Percentiles rank a stretch among this genome's conserved stretches.
These are phyloP conservation scores for Stereocaulon alpinum DNA, from an alignment of 495 filamentous ascomycete genomes.

Conservation along the genomic window DNA sequence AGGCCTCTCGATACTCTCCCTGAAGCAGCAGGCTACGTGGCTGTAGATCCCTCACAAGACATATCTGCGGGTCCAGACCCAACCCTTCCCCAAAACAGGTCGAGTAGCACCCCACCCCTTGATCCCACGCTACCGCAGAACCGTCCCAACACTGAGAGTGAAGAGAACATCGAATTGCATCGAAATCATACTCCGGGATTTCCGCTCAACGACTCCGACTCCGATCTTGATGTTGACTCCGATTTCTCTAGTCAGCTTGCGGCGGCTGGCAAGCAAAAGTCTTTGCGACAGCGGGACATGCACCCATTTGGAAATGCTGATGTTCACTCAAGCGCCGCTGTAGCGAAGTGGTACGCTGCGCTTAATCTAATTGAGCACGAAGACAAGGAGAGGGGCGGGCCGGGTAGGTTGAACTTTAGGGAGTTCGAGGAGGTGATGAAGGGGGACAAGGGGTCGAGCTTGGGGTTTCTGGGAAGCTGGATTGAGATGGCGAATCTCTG, in stretches of 20 bases:
- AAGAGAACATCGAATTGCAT: neutral
- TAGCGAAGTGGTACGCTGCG: conserved; percentile 36
- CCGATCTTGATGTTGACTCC: neutral
- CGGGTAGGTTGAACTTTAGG: conserved; percentile 56
- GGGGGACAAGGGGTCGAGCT: conserved; percentile 45
- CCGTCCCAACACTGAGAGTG: conserved; percentile 7
- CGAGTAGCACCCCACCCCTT: conserved; percentile 11
- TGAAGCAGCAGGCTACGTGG: neutral
- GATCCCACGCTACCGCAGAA: conserved; percentile 18
- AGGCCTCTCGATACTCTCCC: neutral
- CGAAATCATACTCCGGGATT: neutral
- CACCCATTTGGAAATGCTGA: conserved; percentile 12
- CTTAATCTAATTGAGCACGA: conserved; percentile 55
- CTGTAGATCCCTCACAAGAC: neutral
- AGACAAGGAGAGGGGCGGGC: conserved; percentile 57
- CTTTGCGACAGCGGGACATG: conserved; percentile 29
- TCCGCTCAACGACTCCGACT: neutral
- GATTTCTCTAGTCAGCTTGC: too few relatives aligned
- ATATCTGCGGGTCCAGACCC: conserved; percentile 16
- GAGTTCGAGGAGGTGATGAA: conserved; percentile 69
- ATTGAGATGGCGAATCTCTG: conserved; percentile 67
- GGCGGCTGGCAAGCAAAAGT: conserved; percentile 15
- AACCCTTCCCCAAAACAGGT: conserved; percentile 22
- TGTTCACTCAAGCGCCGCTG: conserved; percentile 31
- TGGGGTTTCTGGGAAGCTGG: conserved; percentile 76